These are phyloP conservation scores for Quercus tomentella DNA, from an alignment of 331 rosid species.

Conservation along the genomic window DNA sequence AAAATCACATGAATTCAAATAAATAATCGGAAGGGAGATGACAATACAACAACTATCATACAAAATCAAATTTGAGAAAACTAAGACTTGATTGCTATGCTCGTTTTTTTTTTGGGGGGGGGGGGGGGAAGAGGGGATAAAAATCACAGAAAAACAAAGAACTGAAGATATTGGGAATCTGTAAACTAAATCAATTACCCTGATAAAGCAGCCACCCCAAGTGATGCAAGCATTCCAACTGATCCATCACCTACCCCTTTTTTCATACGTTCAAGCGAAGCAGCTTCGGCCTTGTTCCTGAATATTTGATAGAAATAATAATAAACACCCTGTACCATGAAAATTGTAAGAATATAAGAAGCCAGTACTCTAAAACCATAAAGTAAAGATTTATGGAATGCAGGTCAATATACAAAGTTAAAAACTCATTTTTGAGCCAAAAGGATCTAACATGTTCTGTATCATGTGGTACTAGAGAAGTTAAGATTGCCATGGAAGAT, in stretches of 20 bases:
- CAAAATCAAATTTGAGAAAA: neutral
- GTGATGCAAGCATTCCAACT: constrained; percentile 88
- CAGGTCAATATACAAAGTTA: neutral
- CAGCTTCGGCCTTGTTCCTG: constrained; percentile 89
- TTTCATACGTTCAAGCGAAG: constrained; percentile 56
- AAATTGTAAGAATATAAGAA: constrained; percentile 46
- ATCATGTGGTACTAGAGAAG: neutral
- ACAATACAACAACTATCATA: neutral
- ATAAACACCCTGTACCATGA: constrained; percentile 94
- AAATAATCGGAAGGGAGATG: neutral
- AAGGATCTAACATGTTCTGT: neutral
- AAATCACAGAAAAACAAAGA: neutral
- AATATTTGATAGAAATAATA: constrained; percentile 99
- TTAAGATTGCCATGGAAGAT: neutral
- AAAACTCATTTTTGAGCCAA: neutral
- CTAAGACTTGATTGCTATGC: neutral
- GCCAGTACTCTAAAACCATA: constrained; percentile 27
- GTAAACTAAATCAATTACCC: constrained; percentile 54
- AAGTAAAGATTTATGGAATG: constrained; percentile 6
- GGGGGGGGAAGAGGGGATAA: neutral
- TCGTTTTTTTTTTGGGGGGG: too few species aligned
- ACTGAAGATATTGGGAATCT: neutral
- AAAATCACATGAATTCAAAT: neutral
- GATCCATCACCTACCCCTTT: constrained; percentile 83
- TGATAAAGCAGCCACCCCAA: constrained; percentile 83